Evolutionary conservation across 805 yeast genomes (phyloP).

Genomic region (Hanseniaspora lachancei): DNA sequence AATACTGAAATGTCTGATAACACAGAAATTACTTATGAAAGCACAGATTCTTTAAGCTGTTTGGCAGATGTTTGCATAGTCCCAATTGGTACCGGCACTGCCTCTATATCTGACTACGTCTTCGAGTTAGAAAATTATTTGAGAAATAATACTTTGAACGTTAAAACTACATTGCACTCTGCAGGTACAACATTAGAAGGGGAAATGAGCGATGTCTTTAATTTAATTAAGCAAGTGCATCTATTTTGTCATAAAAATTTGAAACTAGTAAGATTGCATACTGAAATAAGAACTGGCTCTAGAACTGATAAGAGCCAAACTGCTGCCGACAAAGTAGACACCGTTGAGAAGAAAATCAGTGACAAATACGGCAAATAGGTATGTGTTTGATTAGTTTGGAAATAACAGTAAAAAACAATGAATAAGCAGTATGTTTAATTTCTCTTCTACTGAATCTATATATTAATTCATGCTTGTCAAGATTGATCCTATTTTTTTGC

Average conservation of each 20-base stretch:
- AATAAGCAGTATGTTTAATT: neutral
- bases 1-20: neutral
- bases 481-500: too few species aligned
- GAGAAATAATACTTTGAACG: constrained; percentile 40
- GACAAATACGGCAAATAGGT: constrained; percentile 14
- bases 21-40: neutral
- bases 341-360: constrained; percentile 43
- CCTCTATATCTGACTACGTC: constrained; percentile 73
- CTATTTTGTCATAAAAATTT: constrained; percentile 47
- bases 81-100: constrained; percentile 69
- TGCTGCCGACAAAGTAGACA: constrained; percentile 58
- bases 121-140: constrained; percentile 56
- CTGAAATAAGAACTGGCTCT: constrained; percentile 79
- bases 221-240: constrained; percentile 64
- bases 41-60: constrained; percentile 37
- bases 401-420: too few species aligned
- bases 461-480: neutral
- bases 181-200: constrained; percentile 90
- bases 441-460: neutral
- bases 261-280: constrained; percentile 68
- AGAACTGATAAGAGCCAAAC: constrained; percentile 62
- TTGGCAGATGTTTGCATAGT: constrained; percentile 77
- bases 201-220: constrained; percentile 83
- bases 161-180: constrained; percentile 59
- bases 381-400: neutral